Percentiles rank a stretch among this genome's conserved stretches.
Conservation (phyloP, 108 stramenopile species). For the Skeletonema grethae region DNA sequence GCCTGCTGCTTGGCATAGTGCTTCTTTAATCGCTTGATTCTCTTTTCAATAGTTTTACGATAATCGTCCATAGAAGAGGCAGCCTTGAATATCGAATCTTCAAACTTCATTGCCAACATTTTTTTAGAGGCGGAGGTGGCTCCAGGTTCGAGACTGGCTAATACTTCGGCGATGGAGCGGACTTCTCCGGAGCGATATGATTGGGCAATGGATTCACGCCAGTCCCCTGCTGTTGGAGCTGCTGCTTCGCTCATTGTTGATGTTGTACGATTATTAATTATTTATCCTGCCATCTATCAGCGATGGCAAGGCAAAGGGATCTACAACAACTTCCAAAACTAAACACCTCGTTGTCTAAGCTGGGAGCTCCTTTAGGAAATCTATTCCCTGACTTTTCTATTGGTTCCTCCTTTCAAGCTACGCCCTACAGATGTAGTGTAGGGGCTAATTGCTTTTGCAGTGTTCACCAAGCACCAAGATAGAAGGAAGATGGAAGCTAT, state of each 20-base stretch:
- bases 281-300: too few species aligned
- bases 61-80: conserved; percentile 67
- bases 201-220: conserved; percentile 65
- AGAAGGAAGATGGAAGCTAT: too few species aligned
- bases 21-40: conserved; percentile 76
- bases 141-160: conserved; percentile 75
- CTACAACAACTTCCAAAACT: too few species aligned
- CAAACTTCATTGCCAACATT: conserved; percentile 77
- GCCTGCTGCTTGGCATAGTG: conserved; percentile 46
- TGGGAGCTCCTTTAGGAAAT: too few species aligned
- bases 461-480: too few species aligned
- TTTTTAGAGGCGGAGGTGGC: conserved; percentile 73
- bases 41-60: conserved; percentile 68
- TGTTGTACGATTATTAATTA: too few species aligned
- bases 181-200: conserved; percentile 74
- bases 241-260: neutral
- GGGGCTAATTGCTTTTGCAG: too few species aligned
- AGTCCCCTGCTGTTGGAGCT: conserved; percentile 37
- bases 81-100: conserved; percentile 74
- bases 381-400: too few species aligned
- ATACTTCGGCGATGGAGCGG: conserved; percentile 73
- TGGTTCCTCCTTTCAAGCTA: too few species aligned
- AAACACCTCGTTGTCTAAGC: too few species aligned
- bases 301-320: too few species aligned
- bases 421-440: too few species aligned